Conservation (phyloP, 2,329 filamentous ascomycete species). For the Gyromitra esculenta region DNA sequence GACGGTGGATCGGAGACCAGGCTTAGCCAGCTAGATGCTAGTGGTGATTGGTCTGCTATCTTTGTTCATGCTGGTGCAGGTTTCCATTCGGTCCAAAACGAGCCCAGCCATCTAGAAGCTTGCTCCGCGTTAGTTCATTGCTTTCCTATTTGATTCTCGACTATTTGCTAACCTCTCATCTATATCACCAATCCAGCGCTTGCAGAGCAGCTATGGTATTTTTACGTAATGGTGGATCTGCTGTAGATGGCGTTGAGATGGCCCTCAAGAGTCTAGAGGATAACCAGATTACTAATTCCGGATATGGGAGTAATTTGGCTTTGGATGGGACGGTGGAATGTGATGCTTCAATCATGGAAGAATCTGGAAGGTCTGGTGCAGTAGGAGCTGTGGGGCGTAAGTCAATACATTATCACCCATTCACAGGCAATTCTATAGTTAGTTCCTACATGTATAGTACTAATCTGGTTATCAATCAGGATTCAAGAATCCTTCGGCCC, state of each 20-base stretch:
- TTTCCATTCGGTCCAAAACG: conserved; percentile 88
- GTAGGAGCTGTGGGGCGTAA: conserved; percentile 89
- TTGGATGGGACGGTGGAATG: conserved; percentile 93
- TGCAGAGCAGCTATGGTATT: conserved; percentile 78
- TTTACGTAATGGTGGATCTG: conserved; percentile 78
- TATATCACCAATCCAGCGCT: conserved; percentile 72
- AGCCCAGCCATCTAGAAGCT: conserved; percentile 81
- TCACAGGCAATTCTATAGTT: conserved; percentile 27
- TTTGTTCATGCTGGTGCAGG: conserved; percentile 97
- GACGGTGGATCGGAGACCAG: conserved; percentile 42
- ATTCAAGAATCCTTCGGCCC: conserved; percentile 88
- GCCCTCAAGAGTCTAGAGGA: conserved; percentile 90
- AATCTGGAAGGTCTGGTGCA: conserved; percentile 88
- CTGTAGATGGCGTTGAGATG: conserved; percentile 88
- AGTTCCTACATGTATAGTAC: conserved; percentile 38
- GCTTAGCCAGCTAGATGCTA: conserved; percentile 23
- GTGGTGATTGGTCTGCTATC: conserved; percentile 70
- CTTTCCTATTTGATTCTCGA: conserved; percentile 8
- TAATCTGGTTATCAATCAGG: conserved; percentile 65
- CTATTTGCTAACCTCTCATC: conserved; percentile 42
- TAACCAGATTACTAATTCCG: conserved; percentile 94
- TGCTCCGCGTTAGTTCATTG: conserved; percentile 79
- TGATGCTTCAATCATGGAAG: conserved; percentile 92
- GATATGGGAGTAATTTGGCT: conserved; percentile 92
- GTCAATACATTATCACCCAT: conserved; percentile 60